phyloP scores from a whole-genome alignment of 73 alveolate genomes.

The Breviolum minutum region DNA sequence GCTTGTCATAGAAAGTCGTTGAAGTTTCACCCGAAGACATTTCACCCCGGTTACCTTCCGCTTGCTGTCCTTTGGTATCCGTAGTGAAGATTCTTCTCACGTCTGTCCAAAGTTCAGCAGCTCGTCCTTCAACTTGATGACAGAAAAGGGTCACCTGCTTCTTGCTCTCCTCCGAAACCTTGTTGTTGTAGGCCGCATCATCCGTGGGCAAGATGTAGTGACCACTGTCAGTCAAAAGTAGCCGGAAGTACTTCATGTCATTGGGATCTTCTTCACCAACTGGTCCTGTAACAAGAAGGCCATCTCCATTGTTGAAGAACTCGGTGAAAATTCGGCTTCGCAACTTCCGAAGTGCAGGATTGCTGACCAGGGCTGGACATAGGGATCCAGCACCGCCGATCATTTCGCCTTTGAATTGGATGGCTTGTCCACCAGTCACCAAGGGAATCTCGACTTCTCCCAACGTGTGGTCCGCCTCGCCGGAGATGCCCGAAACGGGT shows the following conservation, averaged over 20 bases:
- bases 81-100: too few species aligned
- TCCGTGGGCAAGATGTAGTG: not conserved
- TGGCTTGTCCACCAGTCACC: too few species aligned
- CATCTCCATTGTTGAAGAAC: not conserved
- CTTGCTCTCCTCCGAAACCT: not conserved
- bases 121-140: not conserved
- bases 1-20: too few species aligned
- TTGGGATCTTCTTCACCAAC: not conserved
- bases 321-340: not conserved
- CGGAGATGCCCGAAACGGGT: too few species aligned
- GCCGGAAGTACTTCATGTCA: not conserved
- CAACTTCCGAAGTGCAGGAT: not conserved
- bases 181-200: not conserved
- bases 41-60: too few species aligned
- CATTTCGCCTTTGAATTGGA: too few species aligned
- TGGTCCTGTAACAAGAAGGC: not conserved
- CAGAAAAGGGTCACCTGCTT: not conserved
- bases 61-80: too few species aligned
- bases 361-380: not conserved
- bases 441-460: too few species aligned
- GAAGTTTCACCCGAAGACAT: not conserved
- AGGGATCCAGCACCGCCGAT: not conserved
- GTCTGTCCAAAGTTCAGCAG: not conserved
- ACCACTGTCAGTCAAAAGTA: not conserved
- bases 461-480: not conserved